Percentiles rank a stretch among this genome's conserved stretches.
These are phyloP conservation scores for Rubus idaeus DNA, from an alignment of 306 rosid genomes.

Conservation along the genomic window DNA sequence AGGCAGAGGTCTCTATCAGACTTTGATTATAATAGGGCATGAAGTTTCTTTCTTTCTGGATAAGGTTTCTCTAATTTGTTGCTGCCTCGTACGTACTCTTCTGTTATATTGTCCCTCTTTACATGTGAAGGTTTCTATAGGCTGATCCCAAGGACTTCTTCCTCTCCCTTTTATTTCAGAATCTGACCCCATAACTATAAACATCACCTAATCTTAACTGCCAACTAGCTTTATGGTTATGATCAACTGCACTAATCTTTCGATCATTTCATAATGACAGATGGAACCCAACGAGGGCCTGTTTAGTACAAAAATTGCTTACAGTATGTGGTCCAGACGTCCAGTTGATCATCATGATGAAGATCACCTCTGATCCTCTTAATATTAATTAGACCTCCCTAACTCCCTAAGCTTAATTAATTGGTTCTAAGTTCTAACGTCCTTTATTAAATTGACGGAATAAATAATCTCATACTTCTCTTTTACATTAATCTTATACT, in stretches of 20 bases:
- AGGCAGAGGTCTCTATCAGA: background rate
- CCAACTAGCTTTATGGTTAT: constrained; percentile 11
- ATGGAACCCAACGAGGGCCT: background rate
- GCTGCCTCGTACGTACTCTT: background rate
- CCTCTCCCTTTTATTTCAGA: background rate
- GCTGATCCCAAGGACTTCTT: constrained; percentile 1
- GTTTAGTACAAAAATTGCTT: background rate
- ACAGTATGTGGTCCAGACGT: background rate
- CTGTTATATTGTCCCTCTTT: background rate
- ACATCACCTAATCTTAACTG: constrained; percentile 18
- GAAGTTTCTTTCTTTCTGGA: background rate
- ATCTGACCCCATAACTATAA: background rate
- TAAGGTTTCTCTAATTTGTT: constrained; percentile 4
- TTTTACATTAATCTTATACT: background rate
- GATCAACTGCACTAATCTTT: background rate
- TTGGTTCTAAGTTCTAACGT: background rate
- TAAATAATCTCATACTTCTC: background rate
- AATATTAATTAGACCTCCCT: background rate
- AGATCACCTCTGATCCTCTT: background rate
- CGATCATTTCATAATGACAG: background rate
- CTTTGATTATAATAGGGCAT: background rate
- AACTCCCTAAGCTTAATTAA: background rate
- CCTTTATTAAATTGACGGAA: background rate
- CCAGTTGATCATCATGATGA: background rate
- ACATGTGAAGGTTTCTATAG: constrained; percentile 24